A percentile compares a stretch with the other conserved stretches of the same genome.
Conservation (phyloP, 768 basidiomycete genomes). For the Boletus rubroflammeus region DNA sequence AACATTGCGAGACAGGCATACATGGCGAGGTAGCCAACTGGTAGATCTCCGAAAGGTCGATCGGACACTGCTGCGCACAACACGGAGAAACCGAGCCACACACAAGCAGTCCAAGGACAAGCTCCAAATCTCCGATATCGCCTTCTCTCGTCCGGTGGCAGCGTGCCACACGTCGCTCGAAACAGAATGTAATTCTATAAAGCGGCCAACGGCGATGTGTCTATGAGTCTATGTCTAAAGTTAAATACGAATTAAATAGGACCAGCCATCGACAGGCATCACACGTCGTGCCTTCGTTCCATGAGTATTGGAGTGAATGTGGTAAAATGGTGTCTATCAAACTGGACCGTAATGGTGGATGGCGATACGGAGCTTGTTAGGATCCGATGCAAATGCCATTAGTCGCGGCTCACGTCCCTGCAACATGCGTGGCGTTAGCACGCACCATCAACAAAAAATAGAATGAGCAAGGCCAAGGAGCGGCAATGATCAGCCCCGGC, state of each 20-base stretch:
- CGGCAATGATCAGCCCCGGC: neutral
- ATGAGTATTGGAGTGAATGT: neutral
- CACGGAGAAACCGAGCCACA: neutral
- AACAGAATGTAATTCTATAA: neutral
- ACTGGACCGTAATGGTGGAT: neutral
- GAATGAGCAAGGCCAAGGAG: neutral
- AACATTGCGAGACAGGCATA: too few species aligned
- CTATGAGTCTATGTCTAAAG: neutral
- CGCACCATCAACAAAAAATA: neutral
- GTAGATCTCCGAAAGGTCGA: neutral
- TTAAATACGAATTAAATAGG: neutral
- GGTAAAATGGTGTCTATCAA: neutral
- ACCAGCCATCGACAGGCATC: neutral
- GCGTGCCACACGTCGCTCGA: neutral
- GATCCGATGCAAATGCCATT: neutral
- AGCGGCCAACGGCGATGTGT: neutral
- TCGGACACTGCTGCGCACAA: neutral
- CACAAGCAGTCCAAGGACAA: neutral
- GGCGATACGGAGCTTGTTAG: neutral
- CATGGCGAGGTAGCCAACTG: too few species aligned
- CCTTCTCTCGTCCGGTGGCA: neutral
- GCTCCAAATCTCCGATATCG: neutral
- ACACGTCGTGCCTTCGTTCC: too few species aligned
- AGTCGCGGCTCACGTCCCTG: constrained; percentile 37
- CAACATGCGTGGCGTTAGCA: constrained; percentile 10